Evolutionary conservation across 1,284 basidiomycete species (phyloP).

Genomic region (Sanghuangporus baumii): DNA sequence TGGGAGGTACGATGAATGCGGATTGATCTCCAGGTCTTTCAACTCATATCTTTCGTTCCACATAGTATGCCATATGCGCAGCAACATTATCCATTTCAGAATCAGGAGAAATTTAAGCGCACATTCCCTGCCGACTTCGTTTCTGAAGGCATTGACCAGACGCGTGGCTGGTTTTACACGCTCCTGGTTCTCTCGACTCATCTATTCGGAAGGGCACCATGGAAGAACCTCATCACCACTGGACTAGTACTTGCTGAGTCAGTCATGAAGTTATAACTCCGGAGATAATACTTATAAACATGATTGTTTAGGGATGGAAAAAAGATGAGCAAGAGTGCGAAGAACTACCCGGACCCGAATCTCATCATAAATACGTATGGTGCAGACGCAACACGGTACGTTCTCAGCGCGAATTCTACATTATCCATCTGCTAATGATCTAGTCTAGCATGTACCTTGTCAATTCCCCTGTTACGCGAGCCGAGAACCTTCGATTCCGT

Average conservation of each 20-base stretch:
- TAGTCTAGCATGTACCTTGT: conserved; percentile 86
- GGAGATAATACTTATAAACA: neutral
- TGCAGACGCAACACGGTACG: conserved; percentile 88
- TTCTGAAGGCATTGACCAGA: conserved; percentile 95
- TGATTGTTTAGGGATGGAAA: conserved; percentile 75
- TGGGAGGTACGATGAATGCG: conserved; percentile 66
- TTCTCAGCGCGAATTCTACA: neutral
- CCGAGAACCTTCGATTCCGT: conserved; percentile 96
- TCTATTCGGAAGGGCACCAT: conserved; percentile 89
- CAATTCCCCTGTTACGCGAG: conserved; percentile 97
- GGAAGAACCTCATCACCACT: conserved; percentile 97
- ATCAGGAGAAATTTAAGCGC: conserved; percentile 80
- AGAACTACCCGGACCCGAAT: conserved; percentile 98
- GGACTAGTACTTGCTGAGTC: conserved; percentile 93
- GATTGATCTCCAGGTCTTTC: neutral
- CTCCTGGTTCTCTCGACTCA: conserved; percentile 94
- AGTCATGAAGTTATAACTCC: conserved; percentile 27
- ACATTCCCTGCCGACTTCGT: conserved; percentile 98
- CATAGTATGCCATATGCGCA: conserved; percentile 97
- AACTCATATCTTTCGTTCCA: neutral
- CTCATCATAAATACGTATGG: conserved; percentile 89
- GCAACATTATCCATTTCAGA: conserved; percentile 97
- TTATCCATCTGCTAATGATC: neutral
- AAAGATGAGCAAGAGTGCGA: conserved; percentile 99
- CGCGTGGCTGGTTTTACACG: conserved; percentile 99